Base-by-base conservation (phyloP, 2,329 filamentous ascomycete species). In the Metarhizium anisopliae region DNA sequence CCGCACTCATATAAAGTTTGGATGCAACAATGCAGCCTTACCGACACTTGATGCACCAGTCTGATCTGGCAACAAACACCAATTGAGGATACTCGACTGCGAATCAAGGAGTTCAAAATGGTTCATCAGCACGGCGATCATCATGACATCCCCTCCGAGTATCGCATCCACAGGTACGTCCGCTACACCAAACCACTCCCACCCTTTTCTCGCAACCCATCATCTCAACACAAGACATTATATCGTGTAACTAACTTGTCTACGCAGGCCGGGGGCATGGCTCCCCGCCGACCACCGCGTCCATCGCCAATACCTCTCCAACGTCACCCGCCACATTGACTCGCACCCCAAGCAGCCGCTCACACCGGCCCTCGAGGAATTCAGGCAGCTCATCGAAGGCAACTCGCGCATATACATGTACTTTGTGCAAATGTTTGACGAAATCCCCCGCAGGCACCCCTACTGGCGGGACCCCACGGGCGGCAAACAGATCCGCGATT, bases 391-490 rank as follows among this genome's bases (percentile, higher is more conserved):
- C 29, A 89, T 90, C 59, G 85, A 89, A 66, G 67, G 68, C 32
- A 83, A 83, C 59, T 72, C 84, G 1, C 77, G 83, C 25, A 72
- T 89, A 30, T 85, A 82, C 72, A 84, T 89, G 77, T 81, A 84
- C 66, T 82, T 87, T 64, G 72, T 73, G 29, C 73, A 78, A 59
- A 89, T 89, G 86, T 89, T 86, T 69, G 74, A 80, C 35, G 82
- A 89, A 69, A 74, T 89, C 20, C 85, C 86, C 0, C 65, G 67
- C 36, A 83, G 82, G 67, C 71, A 76, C 18, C 80, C 80, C 0
- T 89, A 89, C 68, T 65, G 68, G 57, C 74, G 72, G 6, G 85
- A 88, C 58, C 84, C 85, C 0, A 82, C 79, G 1, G 85, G 84
- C 2, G 73, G 77, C 54, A 76, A 73, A 38, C 83, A 87, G 68